These are phyloP conservation scores for Sporothrix brunneoviolacea DNA, from an alignment of 2,329 filamentous ascomycete species.

Conservation along the genomic window DNA sequence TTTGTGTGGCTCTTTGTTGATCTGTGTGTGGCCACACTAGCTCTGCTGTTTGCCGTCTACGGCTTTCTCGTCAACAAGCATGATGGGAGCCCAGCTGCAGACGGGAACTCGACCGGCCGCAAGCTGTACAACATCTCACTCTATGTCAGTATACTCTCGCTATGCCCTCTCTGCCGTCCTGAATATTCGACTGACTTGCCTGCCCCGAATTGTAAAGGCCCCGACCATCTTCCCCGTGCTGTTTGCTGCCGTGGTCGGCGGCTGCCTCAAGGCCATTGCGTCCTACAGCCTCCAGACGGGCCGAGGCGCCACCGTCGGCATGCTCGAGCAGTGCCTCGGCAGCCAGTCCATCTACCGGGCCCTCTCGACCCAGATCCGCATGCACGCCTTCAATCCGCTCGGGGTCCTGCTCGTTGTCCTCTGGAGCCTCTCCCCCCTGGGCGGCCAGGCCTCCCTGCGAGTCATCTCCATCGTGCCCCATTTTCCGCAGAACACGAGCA, in stretches of 20 bases:
- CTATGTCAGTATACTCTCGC: slow-evolving; percentile 25
- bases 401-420: slow-evolving; percentile 21
- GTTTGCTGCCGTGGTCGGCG: slow-evolving; percentile 25
- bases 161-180: too few species aligned
- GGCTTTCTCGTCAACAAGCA: slow-evolving; percentile 4
- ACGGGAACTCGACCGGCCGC: background rate
- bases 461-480: slow-evolving; percentile 6
- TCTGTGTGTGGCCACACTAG: background rate
- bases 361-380: slow-evolving; percentile 22
- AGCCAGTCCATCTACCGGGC: slow-evolving; percentile 25
- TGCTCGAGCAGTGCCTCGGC: slow-evolving; percentile 26
- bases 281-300: slow-evolving; percentile 23
- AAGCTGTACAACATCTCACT: slow-evolving; percentile 4
- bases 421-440: slow-evolving; percentile 27
- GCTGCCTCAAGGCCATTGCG: slow-evolving; percentile 22
- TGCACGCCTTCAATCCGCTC: slow-evolving; percentile 23
- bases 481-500: slow-evolving; percentile 22
- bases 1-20: background rate
- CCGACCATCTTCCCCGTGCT: slow-evolving; percentile 25
- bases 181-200: too few species aligned
- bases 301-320: slow-evolving; percentile 21
- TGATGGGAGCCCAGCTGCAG: background rate
- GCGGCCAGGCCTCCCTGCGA: slow-evolving; percentile 25
- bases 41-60: slow-evolving; percentile 9
- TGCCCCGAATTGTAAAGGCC: too few species aligned